phyloP scores from a whole-genome alignment of 108 stramenopile genomes.

The Mediolabrus comicus region DNA sequence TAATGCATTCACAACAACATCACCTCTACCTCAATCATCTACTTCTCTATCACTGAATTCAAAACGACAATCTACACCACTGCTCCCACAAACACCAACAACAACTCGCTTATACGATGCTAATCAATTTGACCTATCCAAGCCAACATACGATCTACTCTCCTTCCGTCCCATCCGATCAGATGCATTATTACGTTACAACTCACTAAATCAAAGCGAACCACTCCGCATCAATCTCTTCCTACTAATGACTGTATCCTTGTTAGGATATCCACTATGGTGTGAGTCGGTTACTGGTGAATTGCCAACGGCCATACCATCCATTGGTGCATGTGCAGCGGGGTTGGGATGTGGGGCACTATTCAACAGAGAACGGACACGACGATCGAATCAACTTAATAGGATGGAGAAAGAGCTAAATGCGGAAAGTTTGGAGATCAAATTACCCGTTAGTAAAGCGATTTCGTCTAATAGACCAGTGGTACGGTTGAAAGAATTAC shows the following conservation, averaged over 20 bases:
- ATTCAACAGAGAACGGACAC: constrained; percentile 63
- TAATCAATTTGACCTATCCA: constrained; percentile 74
- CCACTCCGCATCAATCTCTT: constrained; percentile 76
- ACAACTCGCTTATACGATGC: constrained; percentile 3
- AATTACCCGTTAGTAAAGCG: constrained; percentile 54
- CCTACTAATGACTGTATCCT: constrained; percentile 41
- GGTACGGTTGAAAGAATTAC: constrained; percentile 19
- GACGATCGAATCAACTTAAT: constrained; percentile 61
- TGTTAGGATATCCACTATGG: constrained; percentile 55
- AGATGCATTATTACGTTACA: constrained; percentile 75
- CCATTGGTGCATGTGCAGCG: constrained; percentile 11
- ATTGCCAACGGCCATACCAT: constrained; percentile 20
- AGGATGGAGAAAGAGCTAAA: constrained; percentile 84
- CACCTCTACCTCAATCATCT: background rate
- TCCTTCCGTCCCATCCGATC: constrained; percentile 69
- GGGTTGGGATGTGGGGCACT: constrained; percentile 42
- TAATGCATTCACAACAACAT: background rate
- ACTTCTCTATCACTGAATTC: background rate
- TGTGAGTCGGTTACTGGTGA: constrained; percentile 56
- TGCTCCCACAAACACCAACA: background rate
- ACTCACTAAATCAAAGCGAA: constrained; percentile 76
- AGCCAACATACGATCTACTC: constrained; percentile 73
- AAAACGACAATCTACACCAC: background rate
- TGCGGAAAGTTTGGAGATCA: constrained; percentile 50
- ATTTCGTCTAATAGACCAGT: constrained; percentile 16